phyloP scores from a whole-genome alignment of 345 rosid genomes.

The Dipteronia dyeriana region DNA sequence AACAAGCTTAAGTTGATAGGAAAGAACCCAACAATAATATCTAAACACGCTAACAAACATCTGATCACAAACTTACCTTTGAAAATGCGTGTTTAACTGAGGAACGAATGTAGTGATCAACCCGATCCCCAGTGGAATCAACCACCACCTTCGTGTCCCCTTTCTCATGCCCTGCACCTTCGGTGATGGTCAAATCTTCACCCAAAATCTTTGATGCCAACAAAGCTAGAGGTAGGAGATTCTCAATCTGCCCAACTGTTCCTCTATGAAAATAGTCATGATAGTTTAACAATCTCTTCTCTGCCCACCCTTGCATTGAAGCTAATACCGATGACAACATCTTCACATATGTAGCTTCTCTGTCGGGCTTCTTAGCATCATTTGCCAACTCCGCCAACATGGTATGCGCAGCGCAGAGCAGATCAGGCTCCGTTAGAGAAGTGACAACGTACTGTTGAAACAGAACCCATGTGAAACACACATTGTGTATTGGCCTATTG shows the following conservation, averaged over 20 bases:
- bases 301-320: conserved; percentile 85
- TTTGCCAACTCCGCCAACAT: conserved; percentile 78
- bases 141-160: conserved; percentile 46
- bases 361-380: conserved; percentile 68
- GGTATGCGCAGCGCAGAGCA: conserved; percentile 67
- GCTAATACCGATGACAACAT: conserved; percentile 57
- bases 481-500: conserved; percentile 62
- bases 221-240: conserved; percentile 69
- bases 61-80: conserved; percentile 40
- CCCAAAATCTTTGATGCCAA: conserved; percentile 64
- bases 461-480: conserved; percentile 86
- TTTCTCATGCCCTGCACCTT: conserved; percentile 45
- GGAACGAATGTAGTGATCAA: conserved; percentile 70
- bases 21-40: too few relatives aligned
- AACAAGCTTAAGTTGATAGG: too few relatives aligned
- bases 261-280: conserved; percentile 77
- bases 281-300: conserved; percentile 68
- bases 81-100: conserved; percentile 71
- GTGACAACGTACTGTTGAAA: conserved; percentile 78
- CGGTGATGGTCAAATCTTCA: conserved; percentile 58
- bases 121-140: conserved; percentile 57
- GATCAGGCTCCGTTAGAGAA: conserved; percentile 67
- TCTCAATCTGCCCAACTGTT: conserved; percentile 53
- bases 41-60: too few relatives aligned
- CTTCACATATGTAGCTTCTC: conserved; percentile 63